Percentiles rank a stretch among this genome's conserved stretches.
Evolutionary conservation across 2,329 filamentous ascomycete genomes (phyloP).

Genomic region (Ophiognomonia clavigignenti-juglandacearum): DNA sequence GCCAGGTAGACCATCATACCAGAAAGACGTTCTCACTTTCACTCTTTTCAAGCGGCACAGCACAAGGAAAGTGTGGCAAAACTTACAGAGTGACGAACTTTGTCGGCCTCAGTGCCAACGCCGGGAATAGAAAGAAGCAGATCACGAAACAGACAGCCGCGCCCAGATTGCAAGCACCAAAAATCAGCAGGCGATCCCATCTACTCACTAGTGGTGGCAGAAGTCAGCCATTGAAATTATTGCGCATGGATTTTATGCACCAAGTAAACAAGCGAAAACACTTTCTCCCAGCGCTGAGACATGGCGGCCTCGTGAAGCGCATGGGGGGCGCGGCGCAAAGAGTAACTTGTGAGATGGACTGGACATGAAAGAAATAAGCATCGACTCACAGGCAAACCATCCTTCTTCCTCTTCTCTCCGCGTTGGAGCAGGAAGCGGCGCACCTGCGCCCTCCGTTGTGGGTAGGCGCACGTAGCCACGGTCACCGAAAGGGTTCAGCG

Average conservation of each 20-base stretch:
- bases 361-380: conserved; percentile 17
- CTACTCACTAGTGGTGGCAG: conserved; percentile 69
- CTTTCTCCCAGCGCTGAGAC: conserved; percentile 32
- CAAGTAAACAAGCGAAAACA: conserved; percentile 3
- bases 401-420: conserved; percentile 92
- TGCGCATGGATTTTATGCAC: conserved; percentile 4
- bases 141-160: conserved; percentile 89
- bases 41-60: no score
- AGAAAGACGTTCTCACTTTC: no score
- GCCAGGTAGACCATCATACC: no score
- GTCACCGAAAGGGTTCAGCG: conserved; percentile 80
- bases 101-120: conserved; percentile 72
- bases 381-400: conserved; percentile 85
- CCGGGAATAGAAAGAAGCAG: conserved; percentile 84
- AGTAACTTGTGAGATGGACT: conserved; percentile 26
- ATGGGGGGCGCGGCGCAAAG: conserved; percentile 36
- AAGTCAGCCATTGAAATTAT: conserved; percentile 22
- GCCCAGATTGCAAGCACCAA: conserved; percentile 84
- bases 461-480: conserved; percentile 88
- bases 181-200: conserved; percentile 93
- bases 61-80: no score
- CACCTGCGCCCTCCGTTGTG: conserved; percentile 74
- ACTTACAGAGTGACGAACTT: conserved; percentile 99
- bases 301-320: conserved; percentile 27
- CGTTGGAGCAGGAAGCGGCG: conserved; percentile 77